Conservation (phyloP, 73 alveolate genomes). For the Blepharisma japonicum region DNA sequence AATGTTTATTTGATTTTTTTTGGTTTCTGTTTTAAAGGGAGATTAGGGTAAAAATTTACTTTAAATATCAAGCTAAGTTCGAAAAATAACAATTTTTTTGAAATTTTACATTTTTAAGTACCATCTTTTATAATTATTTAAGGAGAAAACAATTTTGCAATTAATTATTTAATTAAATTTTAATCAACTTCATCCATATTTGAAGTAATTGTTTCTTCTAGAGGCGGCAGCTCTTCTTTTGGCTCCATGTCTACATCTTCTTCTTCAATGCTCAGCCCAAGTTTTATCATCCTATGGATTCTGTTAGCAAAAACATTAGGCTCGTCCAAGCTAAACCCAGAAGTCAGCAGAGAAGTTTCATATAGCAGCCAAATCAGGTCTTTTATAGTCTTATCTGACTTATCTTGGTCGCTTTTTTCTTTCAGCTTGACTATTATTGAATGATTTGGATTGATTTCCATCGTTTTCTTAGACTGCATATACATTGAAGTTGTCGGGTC, state of each 20-base stretch:
- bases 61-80: too few relatives aligned
- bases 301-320: constrained; percentile 97
- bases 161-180: not conserved
- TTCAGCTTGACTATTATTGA: constrained; percentile 91
- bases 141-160: too few relatives aligned
- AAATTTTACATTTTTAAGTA: too few relatives aligned
- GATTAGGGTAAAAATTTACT: too few relatives aligned
- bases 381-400: constrained; percentile 96
- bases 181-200: constrained; percentile 27
- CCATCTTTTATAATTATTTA: too few relatives aligned
- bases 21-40: too few relatives aligned
- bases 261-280: constrained; percentile 96
- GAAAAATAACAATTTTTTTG: too few relatives aligned
- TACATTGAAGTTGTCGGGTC: constrained; percentile 97
- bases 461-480: constrained; percentile 99
- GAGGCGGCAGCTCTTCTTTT: constrained; percentile 49
- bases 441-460: constrained; percentile 96
- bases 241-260: constrained; percentile 60
- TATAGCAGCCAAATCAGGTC: constrained; percentile 98
- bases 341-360: constrained; percentile 98
- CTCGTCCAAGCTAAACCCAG: constrained; percentile 99
- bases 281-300: constrained; percentile 98
- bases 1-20: too few relatives aligned
- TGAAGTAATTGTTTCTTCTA: not conserved
- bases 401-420: constrained; percentile 95